A percentile compares a stretch with the other conserved stretches of the same genome.
phyloP scores from a whole-genome alignment of 2,329 filamentous ascomycete species.

The Diaporthe sp. region DNA sequence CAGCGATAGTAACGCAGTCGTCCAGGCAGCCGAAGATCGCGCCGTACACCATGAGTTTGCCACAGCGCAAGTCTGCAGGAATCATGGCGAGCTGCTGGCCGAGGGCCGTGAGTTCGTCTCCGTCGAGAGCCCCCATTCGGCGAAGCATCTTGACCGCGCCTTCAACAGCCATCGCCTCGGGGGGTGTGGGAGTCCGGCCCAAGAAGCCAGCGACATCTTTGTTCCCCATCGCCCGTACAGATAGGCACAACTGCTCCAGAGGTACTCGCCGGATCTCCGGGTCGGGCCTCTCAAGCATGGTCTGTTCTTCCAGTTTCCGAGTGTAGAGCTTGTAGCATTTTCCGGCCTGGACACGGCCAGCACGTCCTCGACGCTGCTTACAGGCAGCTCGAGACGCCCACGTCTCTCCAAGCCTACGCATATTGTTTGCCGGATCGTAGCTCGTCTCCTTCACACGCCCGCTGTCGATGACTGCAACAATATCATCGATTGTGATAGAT shows the following conservation, averaged over 20 bases:
- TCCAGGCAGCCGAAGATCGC: slow-evolving; percentile 94
- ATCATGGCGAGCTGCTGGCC: slow-evolving; percentile 96
- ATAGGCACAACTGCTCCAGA: slow-evolving; percentile 93
- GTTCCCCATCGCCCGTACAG: slow-evolving; percentile 95
- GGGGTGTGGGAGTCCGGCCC: slow-evolving; percentile 88
- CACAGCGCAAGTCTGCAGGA: slow-evolving; percentile 91
- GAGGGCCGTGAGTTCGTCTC: slow-evolving; percentile 88
- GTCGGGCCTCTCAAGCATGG: slow-evolving; percentile 90
- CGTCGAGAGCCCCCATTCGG: slow-evolving; percentile 90
- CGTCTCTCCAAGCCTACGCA: slow-evolving; percentile 93
- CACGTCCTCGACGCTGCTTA: slow-evolving; percentile 93
- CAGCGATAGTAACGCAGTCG: slow-evolving; percentile 88
- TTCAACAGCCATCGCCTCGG: slow-evolving; percentile 86
- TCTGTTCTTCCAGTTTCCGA: slow-evolving; percentile 80
- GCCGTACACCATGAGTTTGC: slow-evolving; percentile 95
- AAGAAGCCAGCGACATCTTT: slow-evolving; percentile 86
- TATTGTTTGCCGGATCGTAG: slow-evolving; percentile 91
- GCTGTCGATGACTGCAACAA: slow-evolving; percentile 95
- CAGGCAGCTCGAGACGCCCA: slow-evolving; percentile 96
- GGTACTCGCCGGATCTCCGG: slow-evolving; percentile 95
- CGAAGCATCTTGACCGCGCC: slow-evolving; percentile 84
- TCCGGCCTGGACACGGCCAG: slow-evolving; percentile 91
- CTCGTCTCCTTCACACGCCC: slow-evolving; percentile 97
- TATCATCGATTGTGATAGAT: slow-evolving; percentile 97
- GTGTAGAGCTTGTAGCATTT: slow-evolving; percentile 97